Evolutionary conservation across 306 rosid genomes (phyloP), one percentile per base, ranked within the genome.

Genomic region (Abrus pulchellus): DNA sequence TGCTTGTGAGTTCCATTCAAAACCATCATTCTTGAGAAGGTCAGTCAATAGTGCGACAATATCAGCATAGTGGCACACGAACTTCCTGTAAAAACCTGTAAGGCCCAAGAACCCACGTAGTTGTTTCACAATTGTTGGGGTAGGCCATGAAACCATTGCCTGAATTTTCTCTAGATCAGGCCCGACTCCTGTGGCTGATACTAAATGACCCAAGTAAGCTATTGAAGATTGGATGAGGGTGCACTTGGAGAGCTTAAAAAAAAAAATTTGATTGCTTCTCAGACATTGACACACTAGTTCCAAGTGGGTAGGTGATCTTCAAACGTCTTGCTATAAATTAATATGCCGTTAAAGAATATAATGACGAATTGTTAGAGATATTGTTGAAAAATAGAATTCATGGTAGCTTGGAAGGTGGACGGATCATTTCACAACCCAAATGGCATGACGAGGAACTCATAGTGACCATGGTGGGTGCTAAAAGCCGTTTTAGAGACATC

Each of bases 321-420:
- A 0, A 34, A 1, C 0, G 68, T 63, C 0, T 3, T 7, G 1
- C 48, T 36, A 1, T 63, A 63, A 0, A 63, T 9, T 1, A 63
- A 1, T 0, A 63, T 63, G 0, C 34, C 68, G 3, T 63, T 20
- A 5, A 63, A 63, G 1, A 63, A 36, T 0, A 63, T 47, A 0
- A 13, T 13, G 0, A 63, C 48, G 1, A 63, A 63, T 0, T 3
- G 4, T 0, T 11, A 2, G 0, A 62, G 3, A 0, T 12, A 36
- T 0, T 29, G 48, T 1, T 6, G 29, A 2, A 63, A 13, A 0
- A 34, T 12, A 0, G 0, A 0, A 0, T 34, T 33, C 68, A 62
- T 62, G 0, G 45, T 11, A 0, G 68, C 3, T 2, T 34, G 9
- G 4, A 62, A 62, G 87, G 94, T 90, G 78, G 97, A 20, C 0